Evolutionary conservation across 2,329 filamentous ascomycete genomes (phyloP).

Genomic region (Aspergillus arachidicola): DNA sequence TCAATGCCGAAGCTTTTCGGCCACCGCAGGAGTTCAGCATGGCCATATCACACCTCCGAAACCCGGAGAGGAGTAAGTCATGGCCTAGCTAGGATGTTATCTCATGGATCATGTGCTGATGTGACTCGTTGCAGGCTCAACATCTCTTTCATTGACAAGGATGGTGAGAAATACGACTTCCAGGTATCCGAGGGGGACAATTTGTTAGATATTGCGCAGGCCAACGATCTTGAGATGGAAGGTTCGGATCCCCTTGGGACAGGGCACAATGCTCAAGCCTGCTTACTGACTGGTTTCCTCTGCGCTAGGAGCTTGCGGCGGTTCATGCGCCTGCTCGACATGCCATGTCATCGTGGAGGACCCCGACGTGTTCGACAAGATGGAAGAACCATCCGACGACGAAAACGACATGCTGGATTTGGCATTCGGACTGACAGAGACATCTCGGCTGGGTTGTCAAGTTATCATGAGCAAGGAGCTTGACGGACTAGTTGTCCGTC

Average conservation of each 20-base stretch:
- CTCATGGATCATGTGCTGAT: neutral
- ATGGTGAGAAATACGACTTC: conserved; percentile 73
- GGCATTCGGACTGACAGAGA: conserved; percentile 88
- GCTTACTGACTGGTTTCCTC: conserved; percentile 1
- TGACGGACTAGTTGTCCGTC: conserved; percentile 79
- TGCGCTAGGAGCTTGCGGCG: conserved; percentile 76
- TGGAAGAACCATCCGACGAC: conserved; percentile 76
- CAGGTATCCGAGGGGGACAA: conserved; percentile 87
- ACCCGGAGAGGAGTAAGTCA: conserved; percentile 82
- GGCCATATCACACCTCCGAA: conserved; percentile 83
- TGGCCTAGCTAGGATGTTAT: neutral
- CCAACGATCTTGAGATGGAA: conserved; percentile 96
- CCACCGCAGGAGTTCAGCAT: conserved; percentile 63
- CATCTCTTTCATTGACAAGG: conserved; percentile 93
- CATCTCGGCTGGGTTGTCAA: conserved; percentile 81
- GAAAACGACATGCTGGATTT: conserved; percentile 91
- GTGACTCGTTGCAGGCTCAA: conserved; percentile 62
- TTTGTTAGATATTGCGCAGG: conserved; percentile 90
- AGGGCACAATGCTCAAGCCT: neutral
- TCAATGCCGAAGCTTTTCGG: conserved; percentile 63
- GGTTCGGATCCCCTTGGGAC: conserved; percentile 49
- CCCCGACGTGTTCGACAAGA: conserved; percentile 73
- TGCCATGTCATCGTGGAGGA: conserved; percentile 86
- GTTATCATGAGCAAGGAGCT: conserved; percentile 88
- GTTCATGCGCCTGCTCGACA: conserved; percentile 89